Evolutionary conservation across 2,329 filamentous ascomycete species (phyloP).

Genomic region (Phialocephala sp.): DNA sequence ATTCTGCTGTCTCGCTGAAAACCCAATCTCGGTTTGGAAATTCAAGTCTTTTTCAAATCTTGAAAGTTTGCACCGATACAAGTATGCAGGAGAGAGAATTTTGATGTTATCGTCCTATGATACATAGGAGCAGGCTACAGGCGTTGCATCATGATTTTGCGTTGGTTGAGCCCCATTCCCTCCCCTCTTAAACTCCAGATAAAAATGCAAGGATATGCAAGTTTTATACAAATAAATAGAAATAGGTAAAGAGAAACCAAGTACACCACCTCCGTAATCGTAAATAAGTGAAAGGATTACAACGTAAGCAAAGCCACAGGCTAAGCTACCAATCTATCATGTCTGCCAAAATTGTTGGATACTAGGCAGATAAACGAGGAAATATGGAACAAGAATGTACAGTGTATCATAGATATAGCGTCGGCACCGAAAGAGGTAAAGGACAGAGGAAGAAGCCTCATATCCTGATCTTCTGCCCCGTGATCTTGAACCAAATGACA

Average conservation of each 20-base stretch:
- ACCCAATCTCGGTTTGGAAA: not conserved
- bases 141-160: not conserved
- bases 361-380: constrained; percentile 9
- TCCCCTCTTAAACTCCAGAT: not conserved
- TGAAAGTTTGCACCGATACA: not conserved
- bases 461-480: constrained; percentile 52
- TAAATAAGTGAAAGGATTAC: constrained; percentile 1
- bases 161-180: not conserved
- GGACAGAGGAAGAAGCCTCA: constrained; percentile 22
- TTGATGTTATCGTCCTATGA: constrained; percentile 14
- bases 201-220: not conserved
- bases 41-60: not conserved
- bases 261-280: not conserved
- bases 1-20: too few species aligned
- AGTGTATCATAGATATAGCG: constrained; percentile 22
- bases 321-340: not conserved
- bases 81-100: constrained; percentile 9
- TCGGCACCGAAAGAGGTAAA: not conserved
- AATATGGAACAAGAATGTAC: constrained; percentile 18
- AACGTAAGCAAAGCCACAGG: constrained; percentile 6
- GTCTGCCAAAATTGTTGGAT: not conserved
- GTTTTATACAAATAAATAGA: not conserved
- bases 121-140: constrained; percentile 1
- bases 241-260: not conserved
- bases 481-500: constrained; percentile 66